Percentiles rank a stretch among this genome's conserved stretches.
These are phyloP conservation scores for Talaromyces sp. DNA, from an alignment of 2,329 filamentous ascomycete genomes.

Conservation along the genomic window DNA sequence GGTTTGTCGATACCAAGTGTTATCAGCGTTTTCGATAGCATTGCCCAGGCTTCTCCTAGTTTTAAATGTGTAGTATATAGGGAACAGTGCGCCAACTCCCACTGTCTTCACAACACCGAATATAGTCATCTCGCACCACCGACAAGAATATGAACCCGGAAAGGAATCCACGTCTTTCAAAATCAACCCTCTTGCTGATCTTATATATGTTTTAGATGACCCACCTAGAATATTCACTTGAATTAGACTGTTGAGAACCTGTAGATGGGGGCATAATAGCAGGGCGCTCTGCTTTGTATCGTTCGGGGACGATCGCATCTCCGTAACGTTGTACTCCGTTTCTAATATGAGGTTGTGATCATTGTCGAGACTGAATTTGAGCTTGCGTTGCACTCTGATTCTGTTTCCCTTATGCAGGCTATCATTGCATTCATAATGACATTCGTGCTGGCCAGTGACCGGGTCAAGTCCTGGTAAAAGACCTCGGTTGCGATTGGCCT, in stretches of 20 bases:
- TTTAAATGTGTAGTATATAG: neutral
- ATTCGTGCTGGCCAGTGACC: slow-evolving; percentile 1
- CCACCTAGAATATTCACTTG: too few species aligned
- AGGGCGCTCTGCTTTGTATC: too few species aligned
- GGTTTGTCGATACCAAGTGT: slow-evolving; percentile 2
- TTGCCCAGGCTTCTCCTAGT: neutral
- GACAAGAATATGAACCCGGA: neutral
- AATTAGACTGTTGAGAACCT: neutral
- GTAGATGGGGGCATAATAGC: slow-evolving; percentile 1
- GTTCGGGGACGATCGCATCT: too few species aligned
- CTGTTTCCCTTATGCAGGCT: accelerated
- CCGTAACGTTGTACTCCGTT: neutral
- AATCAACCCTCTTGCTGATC: too few species aligned
- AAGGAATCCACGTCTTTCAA: neutral
- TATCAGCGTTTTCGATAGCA: neutral
- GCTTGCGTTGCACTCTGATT: neutral
- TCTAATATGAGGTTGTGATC: slow-evolving; percentile 1
- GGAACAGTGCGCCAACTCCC: accelerated
- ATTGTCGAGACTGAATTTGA: neutral
- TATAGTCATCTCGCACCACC: neutral
- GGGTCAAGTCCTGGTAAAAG: neutral
- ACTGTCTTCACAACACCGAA: neutral
- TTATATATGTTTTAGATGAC: too few species aligned
- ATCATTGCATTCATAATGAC: neutral
- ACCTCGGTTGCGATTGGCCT: neutral